Conservation (phyloP, 306 rosid species). For the Corylus americana region DNA sequence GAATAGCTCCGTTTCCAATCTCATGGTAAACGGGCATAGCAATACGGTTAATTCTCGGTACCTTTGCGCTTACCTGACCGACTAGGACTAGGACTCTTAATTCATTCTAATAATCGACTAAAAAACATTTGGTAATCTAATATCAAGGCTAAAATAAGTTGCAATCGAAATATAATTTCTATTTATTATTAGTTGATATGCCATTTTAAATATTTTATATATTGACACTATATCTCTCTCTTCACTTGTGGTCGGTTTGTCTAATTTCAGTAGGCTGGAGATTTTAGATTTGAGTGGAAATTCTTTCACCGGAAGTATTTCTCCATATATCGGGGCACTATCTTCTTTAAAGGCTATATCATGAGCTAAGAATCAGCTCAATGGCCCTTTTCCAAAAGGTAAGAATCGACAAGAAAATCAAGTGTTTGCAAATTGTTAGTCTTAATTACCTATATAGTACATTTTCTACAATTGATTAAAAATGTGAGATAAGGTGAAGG, state of each 20-base stretch:
- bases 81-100: too few species aligned
- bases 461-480: background rate
- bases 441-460: too few species aligned
- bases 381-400: slow-evolving; percentile 12
- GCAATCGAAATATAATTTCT: too few species aligned
- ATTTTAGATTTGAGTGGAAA: too few species aligned
- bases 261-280: background rate
- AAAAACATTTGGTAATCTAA: too few species aligned
- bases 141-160: too few species aligned
- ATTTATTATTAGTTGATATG: too few species aligned
- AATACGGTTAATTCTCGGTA: too few species aligned
- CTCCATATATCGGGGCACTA: background rate
- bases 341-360: background rate
- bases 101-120: too few species aligned
- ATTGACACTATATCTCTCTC: background rate
- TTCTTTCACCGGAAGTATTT: background rate
- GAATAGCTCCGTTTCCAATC: too few species aligned
- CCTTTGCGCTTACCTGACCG: too few species aligned
- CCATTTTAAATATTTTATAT: background rate
- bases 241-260: background rate
- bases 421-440: background rate
- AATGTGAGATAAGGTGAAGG: background rate
- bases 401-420: background rate
- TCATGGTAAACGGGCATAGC: too few species aligned
- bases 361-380: background rate